Evolutionary conservation across 495 filamentous ascomycete species (phyloP).

Genomic region (Penicillium psychrofluorescens): DNA sequence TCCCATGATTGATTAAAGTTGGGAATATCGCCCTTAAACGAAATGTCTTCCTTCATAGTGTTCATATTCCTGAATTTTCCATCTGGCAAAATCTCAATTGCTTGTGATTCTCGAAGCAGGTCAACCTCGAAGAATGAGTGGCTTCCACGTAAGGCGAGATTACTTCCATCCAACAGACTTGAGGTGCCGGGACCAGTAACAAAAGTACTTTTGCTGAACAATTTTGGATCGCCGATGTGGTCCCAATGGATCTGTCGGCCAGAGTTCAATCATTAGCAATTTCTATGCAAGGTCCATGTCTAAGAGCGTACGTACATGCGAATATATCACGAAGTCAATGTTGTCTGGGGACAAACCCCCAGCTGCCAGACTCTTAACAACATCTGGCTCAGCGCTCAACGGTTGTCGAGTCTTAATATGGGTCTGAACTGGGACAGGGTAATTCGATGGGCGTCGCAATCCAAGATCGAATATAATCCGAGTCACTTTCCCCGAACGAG

Average conservation of each 20-base stretch:
- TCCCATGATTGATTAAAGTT: not conserved
- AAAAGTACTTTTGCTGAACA: slow-evolving; percentile 19
- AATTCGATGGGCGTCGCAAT: slow-evolving; percentile 20
- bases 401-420: slow-evolving; percentile 17
- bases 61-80: too few species aligned
- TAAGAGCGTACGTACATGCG: slow-evolving; percentile 12
- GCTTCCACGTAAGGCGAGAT: too few species aligned
- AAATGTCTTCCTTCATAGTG: too few species aligned
- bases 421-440: slow-evolving; percentile 24
- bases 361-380: slow-evolving; percentile 11
- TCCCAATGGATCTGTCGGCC: slow-evolving; percentile 23
- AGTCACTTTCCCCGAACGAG: slow-evolving; percentile 3
- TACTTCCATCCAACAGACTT: not conserved
- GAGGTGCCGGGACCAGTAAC: not conserved
- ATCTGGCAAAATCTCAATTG: too few species aligned
- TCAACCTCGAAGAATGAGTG: too few species aligned
- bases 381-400: not conserved
- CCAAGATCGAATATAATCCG: slow-evolving; percentile 34
- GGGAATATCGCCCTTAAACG: too few species aligned
- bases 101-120: too few species aligned
- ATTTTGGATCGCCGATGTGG: slow-evolving; percentile 28
- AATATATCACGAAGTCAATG: slow-evolving; percentile 30
- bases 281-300: too few species aligned
- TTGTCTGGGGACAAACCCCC: slow-evolving; percentile 26
- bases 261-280: too few species aligned